These are phyloP conservation scores for Populus hybrid DNA, from an alignment of 441 rosid genomes.

Conservation along the genomic window DNA sequence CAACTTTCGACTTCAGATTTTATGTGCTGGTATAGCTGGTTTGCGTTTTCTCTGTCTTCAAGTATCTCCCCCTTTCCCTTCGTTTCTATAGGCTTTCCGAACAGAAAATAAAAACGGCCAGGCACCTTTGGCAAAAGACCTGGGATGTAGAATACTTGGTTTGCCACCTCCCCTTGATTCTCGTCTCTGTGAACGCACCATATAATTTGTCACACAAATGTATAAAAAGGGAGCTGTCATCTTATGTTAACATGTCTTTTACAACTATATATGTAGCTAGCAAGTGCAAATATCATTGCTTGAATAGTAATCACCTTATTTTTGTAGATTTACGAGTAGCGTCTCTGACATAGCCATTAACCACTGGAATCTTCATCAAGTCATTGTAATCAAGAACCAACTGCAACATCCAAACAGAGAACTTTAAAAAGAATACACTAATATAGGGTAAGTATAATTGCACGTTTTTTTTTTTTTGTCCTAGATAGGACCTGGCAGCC, in stretches of 20 bases:
- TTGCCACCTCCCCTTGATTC: conserved; percentile 60
- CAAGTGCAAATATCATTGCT: conserved; percentile 3
- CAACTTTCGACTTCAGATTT: conserved; percentile 58
- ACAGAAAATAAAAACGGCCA: no score
- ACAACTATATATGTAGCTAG: not conserved
- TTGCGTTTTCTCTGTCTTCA: conserved; percentile 56
- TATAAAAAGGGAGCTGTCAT: conserved; percentile 1
- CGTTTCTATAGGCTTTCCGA: no score
- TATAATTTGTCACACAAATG: not conserved
- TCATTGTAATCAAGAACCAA: conserved; percentile 66
- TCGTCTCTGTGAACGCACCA: conserved; percentile 45
- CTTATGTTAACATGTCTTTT: not conserved
- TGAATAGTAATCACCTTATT: conserved; percentile 41
- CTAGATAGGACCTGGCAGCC: not conserved
- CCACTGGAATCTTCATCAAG: conserved; percentile 55
- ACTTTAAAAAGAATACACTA: not conserved
- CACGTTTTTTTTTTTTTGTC: not conserved
- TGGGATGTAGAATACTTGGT: conserved; percentile 22
- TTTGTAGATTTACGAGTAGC: conserved; percentile 7
- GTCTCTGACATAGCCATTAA: conserved; percentile 43
- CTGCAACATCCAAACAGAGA: conserved; percentile 33
- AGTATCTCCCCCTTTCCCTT: conserved; percentile 24
- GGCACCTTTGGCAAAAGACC: no score
- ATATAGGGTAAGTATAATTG: not conserved
- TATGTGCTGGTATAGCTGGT: conserved; percentile 54